Conservation (phyloP, 352 stramenopile genomes). For the Albugo candida region DNA sequence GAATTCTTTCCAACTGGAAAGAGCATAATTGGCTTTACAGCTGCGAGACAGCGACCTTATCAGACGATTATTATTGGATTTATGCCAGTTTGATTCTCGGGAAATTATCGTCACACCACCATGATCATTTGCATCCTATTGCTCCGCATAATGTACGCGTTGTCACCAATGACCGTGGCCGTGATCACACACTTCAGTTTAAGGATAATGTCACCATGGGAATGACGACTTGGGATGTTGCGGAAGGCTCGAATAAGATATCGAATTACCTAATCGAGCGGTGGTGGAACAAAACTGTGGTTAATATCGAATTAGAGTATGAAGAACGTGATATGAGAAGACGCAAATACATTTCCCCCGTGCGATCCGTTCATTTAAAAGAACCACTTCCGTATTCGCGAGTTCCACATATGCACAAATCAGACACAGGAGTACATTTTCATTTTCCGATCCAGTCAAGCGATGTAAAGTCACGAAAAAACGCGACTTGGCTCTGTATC, state of each 20-base stretch:
- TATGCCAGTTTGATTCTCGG: conserved; percentile 79
- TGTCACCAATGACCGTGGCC: conserved; percentile 95
- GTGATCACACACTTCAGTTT: conserved; percentile 80
- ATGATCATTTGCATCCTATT: too few relatives aligned
- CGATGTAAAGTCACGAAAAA: too few relatives aligned
- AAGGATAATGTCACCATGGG: neutral
- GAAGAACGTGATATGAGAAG: conserved; percentile 14
- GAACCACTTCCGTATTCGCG: conserved; percentile 51
- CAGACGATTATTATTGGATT: conserved; percentile 97
- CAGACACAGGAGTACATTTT: conserved; percentile 15
- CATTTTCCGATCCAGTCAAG: conserved; percentile 27
- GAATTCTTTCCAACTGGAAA: conserved; percentile 43
- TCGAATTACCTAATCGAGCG: conserved; percentile 52
- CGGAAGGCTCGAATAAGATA: conserved; percentile 14
- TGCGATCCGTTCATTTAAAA: conserved; percentile 29
- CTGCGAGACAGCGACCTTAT: conserved; percentile 61
- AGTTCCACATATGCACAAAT: conserved; percentile 21
- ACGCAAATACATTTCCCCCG: conserved; percentile 5
- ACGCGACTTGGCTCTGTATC: too few relatives aligned
- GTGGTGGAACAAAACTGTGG: conserved; percentile 44
- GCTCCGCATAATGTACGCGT: conserved; percentile 26
- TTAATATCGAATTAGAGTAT: conserved; percentile 42
- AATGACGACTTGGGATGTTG: conserved; percentile 3
- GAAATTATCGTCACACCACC: neutral
- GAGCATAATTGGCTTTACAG: conserved; percentile 77